Evolutionary conservation across 148 eudicot species (phyloP), one percentile per base, ranked within the genome.

Genomic region (Bassia scoparia): DNA sequence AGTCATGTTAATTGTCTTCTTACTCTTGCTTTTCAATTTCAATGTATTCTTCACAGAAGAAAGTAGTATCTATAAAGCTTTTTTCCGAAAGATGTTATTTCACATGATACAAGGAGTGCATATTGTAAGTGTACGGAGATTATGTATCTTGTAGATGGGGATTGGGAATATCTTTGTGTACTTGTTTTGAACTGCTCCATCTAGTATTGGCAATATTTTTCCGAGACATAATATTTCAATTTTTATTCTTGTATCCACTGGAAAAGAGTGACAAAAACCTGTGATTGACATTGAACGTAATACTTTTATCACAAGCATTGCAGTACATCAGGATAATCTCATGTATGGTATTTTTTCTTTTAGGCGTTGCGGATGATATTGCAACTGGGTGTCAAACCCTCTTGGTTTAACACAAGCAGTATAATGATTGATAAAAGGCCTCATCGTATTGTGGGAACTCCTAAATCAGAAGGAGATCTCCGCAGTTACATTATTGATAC

Each of bases 301-400:
- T 38, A 37, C 68, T 20, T 38, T 23, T 11, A 65, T 38, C 30
- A 43, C 31, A 2, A 23, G 31, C 33, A 64, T 29, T 27, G n/a
- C 38, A 71, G 24, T 73, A 18, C 30, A 48, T 61, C 21, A 31
- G 9, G n/a, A 60, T 6, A 43, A 54, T n/a, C 34, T 33, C 58
- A 56, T 56, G 31, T 20, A 54, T 21, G 24, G 10, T 58, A 17
- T 53, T 53, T 74, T 53, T 27, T 38, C n/a, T 54, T 69, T 61
- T 80, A 95, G 99, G 99, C 97, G 64, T 81, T 95, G 79, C 89
- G 97, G 62, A 87, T 90, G 94, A 86, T 95, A 82, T 81, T 95
- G 86, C 99, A 95, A 79, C 79, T 88, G 63, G 99, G 99, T 61
- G 93, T 95, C 77, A 92, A 90, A 76, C 93, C 93, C 54, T 86